A percentile compares a stretch with the other conserved stretches of the same genome.
These are phyloP conservation scores for Kwoniella newhampshirensis DNA, from an alignment of 768 basidiomycete genomes.

Conservation along the genomic window DNA sequence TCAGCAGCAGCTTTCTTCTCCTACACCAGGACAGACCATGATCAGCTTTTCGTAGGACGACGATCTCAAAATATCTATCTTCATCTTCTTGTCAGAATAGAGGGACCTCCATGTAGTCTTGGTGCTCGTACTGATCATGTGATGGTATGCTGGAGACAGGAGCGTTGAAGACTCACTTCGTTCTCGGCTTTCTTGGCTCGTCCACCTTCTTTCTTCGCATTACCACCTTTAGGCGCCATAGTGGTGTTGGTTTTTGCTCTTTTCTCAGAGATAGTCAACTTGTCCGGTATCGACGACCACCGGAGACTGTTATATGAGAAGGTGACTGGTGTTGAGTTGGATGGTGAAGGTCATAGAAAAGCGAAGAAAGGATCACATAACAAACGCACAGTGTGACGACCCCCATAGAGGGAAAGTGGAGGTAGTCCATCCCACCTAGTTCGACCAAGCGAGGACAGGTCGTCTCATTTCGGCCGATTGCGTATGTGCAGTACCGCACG, in stretches of 20 bases:
- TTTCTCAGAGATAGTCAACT: neutral
- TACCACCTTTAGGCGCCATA: conserved; percentile 85
- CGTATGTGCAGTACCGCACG: neutral
- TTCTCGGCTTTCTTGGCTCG: conserved; percentile 67
- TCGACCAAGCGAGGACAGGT: neutral
- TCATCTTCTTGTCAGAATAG: too few relatives aligned
- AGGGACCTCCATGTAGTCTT: too few relatives aligned
- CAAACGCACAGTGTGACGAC: too few relatives aligned
- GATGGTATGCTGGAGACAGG: too few relatives aligned
- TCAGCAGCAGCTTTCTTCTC: conserved; percentile 45
- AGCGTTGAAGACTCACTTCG: conserved; percentile 36
- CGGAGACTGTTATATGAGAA: too few relatives aligned
- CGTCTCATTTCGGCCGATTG: neutral
- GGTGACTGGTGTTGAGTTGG: neutral
- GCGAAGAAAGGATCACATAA: neutral
- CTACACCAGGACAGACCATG: too few relatives aligned
- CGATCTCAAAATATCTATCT: too few relatives aligned
- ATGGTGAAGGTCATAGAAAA: neutral
- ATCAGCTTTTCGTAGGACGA: too few relatives aligned
- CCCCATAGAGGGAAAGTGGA: too few relatives aligned
- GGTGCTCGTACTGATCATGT: too few relatives aligned
- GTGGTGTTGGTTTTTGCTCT: conserved; percentile 1
- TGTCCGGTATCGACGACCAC: too few relatives aligned
- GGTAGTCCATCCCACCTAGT: neutral
- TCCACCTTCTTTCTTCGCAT: conserved; percentile 89